Evolutionary conservation across 306 rosid species (phyloP).

Genomic region (Medicago ruthenica): DNA sequence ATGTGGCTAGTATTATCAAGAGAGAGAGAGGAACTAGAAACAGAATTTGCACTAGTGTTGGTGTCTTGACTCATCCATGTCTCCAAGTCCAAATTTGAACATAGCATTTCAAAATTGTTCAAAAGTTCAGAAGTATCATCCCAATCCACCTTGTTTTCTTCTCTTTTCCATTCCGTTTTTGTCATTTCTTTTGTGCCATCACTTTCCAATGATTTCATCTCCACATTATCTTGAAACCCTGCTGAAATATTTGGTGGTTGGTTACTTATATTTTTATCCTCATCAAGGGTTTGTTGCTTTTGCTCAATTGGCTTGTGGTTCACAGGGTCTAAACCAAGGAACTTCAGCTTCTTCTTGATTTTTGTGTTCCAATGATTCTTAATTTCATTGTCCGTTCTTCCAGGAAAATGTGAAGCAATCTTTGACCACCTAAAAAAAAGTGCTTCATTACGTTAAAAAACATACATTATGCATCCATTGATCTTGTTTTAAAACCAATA

Average conservation of each 20-base stretch:
- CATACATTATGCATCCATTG: not conserved
- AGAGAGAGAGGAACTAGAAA: conserved; percentile 61
- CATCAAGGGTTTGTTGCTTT: conserved; percentile 39
- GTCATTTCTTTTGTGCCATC: conserved; percentile 32
- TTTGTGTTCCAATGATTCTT: conserved; percentile 97
- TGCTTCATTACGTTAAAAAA: conserved; percentile 20
- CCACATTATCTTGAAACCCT: conserved; percentile 41
- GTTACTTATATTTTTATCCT: conserved; percentile 32
- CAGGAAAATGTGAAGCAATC: conserved; percentile 93
- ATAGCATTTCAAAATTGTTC: conserved; percentile 51
- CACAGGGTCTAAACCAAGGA: conserved; percentile 68
- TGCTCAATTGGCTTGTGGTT: conserved; percentile 56
- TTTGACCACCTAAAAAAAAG: conserved; percentile 83
- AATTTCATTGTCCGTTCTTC: conserved; percentile 94
- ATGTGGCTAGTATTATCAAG: conserved; percentile 58
- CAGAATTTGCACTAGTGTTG: conserved; percentile 48
- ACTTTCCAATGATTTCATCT: conserved; percentile 33
- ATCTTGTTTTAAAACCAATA: no score
- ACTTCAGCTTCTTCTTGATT: conserved; percentile 88
- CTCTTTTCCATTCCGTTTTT: conserved; percentile 36
- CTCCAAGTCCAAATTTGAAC: conserved; percentile 54
- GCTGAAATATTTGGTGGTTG: conserved; percentile 29
- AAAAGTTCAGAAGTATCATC: conserved; percentile 50
- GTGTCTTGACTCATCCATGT: conserved; percentile 63
- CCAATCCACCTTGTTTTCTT: conserved; percentile 40